Conservation (phyloP, 805 yeast species). For the Ascoidea tarda region DNA sequence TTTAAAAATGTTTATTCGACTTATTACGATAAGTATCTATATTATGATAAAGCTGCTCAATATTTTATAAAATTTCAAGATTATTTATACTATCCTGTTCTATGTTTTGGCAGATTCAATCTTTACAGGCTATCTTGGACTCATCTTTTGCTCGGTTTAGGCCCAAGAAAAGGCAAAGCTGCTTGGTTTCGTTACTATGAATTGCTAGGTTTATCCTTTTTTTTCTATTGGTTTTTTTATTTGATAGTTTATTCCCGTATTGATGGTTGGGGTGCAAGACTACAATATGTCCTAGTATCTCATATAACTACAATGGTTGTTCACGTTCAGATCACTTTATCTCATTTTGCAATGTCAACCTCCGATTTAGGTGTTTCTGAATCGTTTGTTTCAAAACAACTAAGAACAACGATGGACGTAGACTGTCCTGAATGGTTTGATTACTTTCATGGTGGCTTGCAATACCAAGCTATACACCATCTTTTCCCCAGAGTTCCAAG, state of each 20-base stretch:
- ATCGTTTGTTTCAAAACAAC: constrained; percentile 64
- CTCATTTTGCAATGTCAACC: constrained; percentile 91
- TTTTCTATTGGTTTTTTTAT: constrained; percentile 76
- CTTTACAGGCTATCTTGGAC: constrained; percentile 72
- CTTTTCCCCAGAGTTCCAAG: constrained; percentile 82
- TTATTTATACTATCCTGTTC: constrained; percentile 61
- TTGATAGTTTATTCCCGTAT: constrained; percentile 36
- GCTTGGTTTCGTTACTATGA: constrained; percentile 82
- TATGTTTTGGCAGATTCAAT: constrained; percentile 77
- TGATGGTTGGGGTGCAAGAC: constrained; percentile 37
- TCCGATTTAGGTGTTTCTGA: constrained; percentile 74
- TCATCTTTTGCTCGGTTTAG: constrained; percentile 58
- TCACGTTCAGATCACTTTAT: constrained; percentile 84
- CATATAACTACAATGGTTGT: constrained; percentile 80
- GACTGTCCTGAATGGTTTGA: constrained; percentile 91
- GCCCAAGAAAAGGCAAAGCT: constrained; percentile 71
- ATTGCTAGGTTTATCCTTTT: constrained; percentile 50
- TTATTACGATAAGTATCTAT: constrained; percentile 52
- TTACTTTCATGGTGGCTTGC: constrained; percentile 83
- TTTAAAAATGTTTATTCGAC: constrained; percentile 66
- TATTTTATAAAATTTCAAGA: constrained; percentile 48
- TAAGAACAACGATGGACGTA: constrained; percentile 90
- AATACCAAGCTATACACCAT: constrained; percentile 85
- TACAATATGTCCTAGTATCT: constrained; percentile 52
- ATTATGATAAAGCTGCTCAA: constrained; percentile 56